Base-by-base conservation (phyloP, 768 basidiomycete species). In the Lactarius quietus region DNA sequence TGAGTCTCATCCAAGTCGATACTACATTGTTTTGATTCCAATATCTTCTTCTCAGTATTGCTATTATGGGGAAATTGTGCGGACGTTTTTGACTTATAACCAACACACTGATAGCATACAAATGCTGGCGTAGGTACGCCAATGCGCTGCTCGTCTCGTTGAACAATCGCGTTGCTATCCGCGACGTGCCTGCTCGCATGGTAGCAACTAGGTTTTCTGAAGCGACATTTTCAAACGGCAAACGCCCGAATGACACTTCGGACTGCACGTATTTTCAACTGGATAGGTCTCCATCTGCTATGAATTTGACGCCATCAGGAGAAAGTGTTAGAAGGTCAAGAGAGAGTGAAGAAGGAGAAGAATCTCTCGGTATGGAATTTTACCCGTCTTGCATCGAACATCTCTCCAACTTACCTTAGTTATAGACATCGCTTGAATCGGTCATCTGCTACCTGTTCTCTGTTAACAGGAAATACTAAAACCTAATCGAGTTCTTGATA, bases 41-140 rank as follows among this genome's bases (percentile, higher is more conserved):
- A 8, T 10, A 7, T 56, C 23, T 20, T 14, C 17, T 18, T 31
- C 48, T 12, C n/a, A 65, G 64, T 18, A 33, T 55, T 31, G 55
- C 55, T 41, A n/a, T 61, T 18, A n/a, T 65, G 5, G 64, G 64
- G 15, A 65, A 65, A 57, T 10, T 61, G 64, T 65, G 33, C 12
- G 64, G 5, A 5, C n/a, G 8, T 20, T 33, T n/a, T 52, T 20
- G 1, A 36, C 9, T 29, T 9, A 33, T 12, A 29, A 36, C 33
- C 6, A 15, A 0, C n/a, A 14, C 8, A 23, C 18, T 18, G 14
- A 59, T 35, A 1, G 20, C 31, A n/a, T 48, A 18, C 28, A 36
- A 52, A 36, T 35, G 41, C 45, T 23, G 18, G 41, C 5, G 3
- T 45, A 65, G 64, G 45, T 61, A 61, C 56, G 55, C 64, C 2